Evolutionary conservation across 1,284 basidiomycete species (phyloP).

Genomic region (Puccinia horiana): DNA sequence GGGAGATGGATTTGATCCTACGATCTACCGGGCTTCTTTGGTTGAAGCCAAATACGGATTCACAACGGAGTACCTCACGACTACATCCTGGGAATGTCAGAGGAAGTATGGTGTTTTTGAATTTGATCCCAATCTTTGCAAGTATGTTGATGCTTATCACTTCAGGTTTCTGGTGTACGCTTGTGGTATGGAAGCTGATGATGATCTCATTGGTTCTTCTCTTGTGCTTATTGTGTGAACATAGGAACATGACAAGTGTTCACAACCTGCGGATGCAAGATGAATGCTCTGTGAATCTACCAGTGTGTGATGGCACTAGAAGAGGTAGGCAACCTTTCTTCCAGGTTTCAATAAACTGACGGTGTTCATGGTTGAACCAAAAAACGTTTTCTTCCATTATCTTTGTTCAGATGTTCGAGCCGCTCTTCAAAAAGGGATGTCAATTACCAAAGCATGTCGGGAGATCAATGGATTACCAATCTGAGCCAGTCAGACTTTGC

Average conservation of each 20-base stretch:
- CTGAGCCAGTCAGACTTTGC: background rate
- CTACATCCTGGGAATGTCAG: slow-evolving; percentile 47
- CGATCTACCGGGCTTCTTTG: slow-evolving; percentile 21
- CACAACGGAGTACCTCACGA: slow-evolving; percentile 46
- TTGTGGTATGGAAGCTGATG: background rate
- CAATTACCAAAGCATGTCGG: slow-evolving; percentile 42
- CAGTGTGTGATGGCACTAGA: slow-evolving; percentile 44
- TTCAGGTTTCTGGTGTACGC: background rate
- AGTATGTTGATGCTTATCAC: slow-evolving; percentile 1
- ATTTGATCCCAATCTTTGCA: slow-evolving; percentile 27
- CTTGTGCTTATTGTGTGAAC: background rate
- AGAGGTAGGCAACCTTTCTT: slow-evolving; percentile 19
- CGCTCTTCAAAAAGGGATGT: slow-evolving; percentile 23
- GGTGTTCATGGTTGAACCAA: no score
- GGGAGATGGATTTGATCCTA: slow-evolving; percentile 11
- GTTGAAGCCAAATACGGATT: slow-evolving; percentile 46
- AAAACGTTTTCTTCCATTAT: background rate
- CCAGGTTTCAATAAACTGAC: background rate
- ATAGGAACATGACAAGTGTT: slow-evolving; percentile 22
- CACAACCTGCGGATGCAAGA: slow-evolving; percentile 10
- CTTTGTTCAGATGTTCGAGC: background rate
- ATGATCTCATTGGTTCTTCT: background rate
- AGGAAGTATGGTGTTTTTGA: slow-evolving; percentile 39
- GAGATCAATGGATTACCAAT: slow-evolving; percentile 42
- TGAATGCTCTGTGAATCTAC: slow-evolving; percentile 38